Base-by-base conservation (phyloP, 768 basidiomycete genomes). In the Amanita brunnescens region DNA sequence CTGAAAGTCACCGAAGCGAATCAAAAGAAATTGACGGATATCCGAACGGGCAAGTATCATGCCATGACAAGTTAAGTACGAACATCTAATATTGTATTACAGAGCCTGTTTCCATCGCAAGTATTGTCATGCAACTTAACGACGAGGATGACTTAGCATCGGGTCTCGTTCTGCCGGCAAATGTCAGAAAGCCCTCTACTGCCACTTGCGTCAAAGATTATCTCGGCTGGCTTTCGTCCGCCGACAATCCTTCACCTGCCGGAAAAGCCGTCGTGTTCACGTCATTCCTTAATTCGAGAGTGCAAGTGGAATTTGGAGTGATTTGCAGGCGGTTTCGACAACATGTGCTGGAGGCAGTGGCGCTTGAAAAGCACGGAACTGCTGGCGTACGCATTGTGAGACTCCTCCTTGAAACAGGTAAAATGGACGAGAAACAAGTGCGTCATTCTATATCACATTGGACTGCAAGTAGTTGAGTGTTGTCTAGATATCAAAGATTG, bases 351-450 rank as follows among this genome's bases (percentile, higher is more conserved):
- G 91, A 94, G 59, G 78, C 83, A 7, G 78, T 91, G 23, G 76
- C 91, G 34, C 71, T 85, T 58, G 91, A 96, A 60, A 80, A 85
- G 58, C 85, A 92, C 59, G 93, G 93, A 5, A 73, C 80, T 13
- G 83, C 85, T 35, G 92, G 87, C 21, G 83, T 94, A 4, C 76
- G 94, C 49, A 84, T 97, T 40, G 64, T 97, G 49, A 77, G 86
- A 41, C 69, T 95, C 20, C 67, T 97, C 30, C 62, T 89, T 49
- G 81, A 86, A 52, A 83, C 82, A 4, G 92, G 91, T 5, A 96
- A 96, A 67, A 84, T 93, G 76, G 91, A 93, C 56, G 95, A 96
- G 67, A 92, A 94, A 63, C 90, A 92, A 67, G 94, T 91, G 49
- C 54, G 77, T 57, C 26, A 29, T 29, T 6, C n/a, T n/a, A 39